phyloP scores from a whole-genome alignment of 2,329 filamentous ascomycete species.

The Colletotrichum camelliae region DNA sequence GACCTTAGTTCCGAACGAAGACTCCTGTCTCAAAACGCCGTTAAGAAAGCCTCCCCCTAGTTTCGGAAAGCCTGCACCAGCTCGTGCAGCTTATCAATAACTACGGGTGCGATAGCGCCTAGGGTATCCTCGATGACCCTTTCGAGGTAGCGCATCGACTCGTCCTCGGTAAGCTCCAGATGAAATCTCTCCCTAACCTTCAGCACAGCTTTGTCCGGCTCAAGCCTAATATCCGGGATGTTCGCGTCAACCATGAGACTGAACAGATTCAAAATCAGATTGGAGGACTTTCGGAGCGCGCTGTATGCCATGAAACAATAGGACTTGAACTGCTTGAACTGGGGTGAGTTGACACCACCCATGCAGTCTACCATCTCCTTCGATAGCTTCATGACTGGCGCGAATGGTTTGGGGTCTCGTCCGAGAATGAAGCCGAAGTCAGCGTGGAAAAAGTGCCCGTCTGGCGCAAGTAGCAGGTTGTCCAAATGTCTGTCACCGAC shows the following conservation, averaged over 20 bases:
- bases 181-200: constrained; percentile 97
- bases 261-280: constrained; percentile 93
- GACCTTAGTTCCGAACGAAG: neutral
- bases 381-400: constrained; percentile 94
- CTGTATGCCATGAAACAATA: constrained; percentile 97
- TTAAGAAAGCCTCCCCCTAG: neutral
- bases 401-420: constrained; percentile 95
- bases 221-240: constrained; percentile 91
- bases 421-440: constrained; percentile 99
- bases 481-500: constrained; percentile 96
- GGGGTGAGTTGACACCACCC: constrained; percentile 81
- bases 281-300: constrained; percentile 86
- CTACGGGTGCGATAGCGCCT: constrained; percentile 87
- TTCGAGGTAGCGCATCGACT: constrained; percentile 87
- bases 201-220: constrained; percentile 90
- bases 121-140: constrained; percentile 89
- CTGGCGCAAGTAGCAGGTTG: constrained; percentile 88
- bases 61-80: constrained; percentile 81
- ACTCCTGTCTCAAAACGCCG: neutral
- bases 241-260: constrained; percentile 97
- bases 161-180: constrained; percentile 88
- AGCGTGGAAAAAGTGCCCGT: constrained; percentile 96
- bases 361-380: constrained; percentile 99
- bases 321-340: constrained; percentile 90
- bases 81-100: constrained; percentile 94